These are phyloP conservation scores for Acidiella bohemica DNA, from an alignment of 495 filamentous ascomycete genomes.

Conservation along the genomic window DNA sequence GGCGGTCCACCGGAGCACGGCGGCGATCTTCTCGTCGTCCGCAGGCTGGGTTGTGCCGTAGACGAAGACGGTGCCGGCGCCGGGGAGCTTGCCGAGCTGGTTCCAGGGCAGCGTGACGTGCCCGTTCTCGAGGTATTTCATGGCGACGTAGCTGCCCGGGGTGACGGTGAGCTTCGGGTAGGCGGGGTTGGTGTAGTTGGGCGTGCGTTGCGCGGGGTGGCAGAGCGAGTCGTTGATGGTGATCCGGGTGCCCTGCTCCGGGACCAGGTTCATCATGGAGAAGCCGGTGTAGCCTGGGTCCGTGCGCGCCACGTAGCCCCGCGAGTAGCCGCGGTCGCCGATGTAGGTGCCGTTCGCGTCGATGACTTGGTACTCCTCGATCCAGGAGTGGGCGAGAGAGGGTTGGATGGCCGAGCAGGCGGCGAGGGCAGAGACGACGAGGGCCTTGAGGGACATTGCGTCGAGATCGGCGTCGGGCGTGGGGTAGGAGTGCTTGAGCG, in stretches of 20 bases:
- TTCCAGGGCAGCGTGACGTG: slow-evolving; percentile 59
- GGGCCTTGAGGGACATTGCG: neutral
- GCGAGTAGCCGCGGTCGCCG: slow-evolving; percentile 52
- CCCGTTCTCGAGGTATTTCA: slow-evolving; percentile 75
- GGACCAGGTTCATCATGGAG: slow-evolving; percentile 40
- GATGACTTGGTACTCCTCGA: slow-evolving; percentile 58
- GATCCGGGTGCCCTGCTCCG: slow-evolving; percentile 32
- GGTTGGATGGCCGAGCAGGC: slow-evolving; percentile 16
- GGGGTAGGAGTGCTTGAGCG: too few species aligned
- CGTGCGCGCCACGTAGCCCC: slow-evolving; percentile 44
- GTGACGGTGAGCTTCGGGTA: slow-evolving; percentile 52
- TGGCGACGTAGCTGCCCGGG: slow-evolving; percentile 54
- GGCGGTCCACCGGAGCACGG: slow-evolving; percentile 63
- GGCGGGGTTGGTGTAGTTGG: slow-evolving; percentile 37
- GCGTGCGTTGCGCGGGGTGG: slow-evolving; percentile 38
- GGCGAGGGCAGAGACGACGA: slow-evolving; percentile 21
- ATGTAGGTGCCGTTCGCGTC: slow-evolving; percentile 59
- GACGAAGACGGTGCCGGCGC: slow-evolving; percentile 63
- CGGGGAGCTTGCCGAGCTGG: slow-evolving; percentile 47
- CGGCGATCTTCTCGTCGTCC: slow-evolving; percentile 46
- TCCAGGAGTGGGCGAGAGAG: slow-evolving; percentile 57
- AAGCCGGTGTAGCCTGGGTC: slow-evolving; percentile 31
- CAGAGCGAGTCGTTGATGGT: slow-evolving; percentile 38
- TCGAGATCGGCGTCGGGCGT: too few species aligned
- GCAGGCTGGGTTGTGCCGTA: slow-evolving; percentile 64